A percentile compares a stretch with the other conserved stretches of the same genome.
These are phyloP conservation scores for Cymbopogon flexuosus DNA, from an alignment of 202 grass and related monocot species.

Conservation along the genomic window DNA sequence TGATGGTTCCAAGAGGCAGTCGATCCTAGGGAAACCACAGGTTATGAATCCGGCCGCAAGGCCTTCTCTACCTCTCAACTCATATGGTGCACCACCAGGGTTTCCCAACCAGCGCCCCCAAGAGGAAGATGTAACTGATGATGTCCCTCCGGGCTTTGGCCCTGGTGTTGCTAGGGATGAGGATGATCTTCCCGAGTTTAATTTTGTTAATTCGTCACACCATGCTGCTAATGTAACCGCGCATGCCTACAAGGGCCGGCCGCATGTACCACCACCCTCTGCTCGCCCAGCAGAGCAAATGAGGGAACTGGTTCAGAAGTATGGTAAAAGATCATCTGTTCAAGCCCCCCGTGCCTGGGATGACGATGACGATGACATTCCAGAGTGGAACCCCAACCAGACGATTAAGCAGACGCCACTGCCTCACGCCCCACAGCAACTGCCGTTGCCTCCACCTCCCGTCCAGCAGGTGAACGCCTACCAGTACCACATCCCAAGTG, in stretches of 20 bases:
- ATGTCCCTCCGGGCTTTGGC: constrained; percentile 89
- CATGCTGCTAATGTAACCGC: constrained; percentile 52
- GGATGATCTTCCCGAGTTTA: constrained; percentile 63
- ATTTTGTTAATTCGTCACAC: constrained; percentile 55
- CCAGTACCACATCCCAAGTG: constrained; percentile 10
- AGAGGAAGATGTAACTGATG: constrained; percentile 66
- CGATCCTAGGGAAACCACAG: constrained; percentile 51
- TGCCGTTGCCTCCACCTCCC: constrained; percentile 28
- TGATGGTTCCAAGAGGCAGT: constrained; percentile 52
- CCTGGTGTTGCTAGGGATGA: constrained; percentile 60
- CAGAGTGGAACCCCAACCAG: constrained; percentile 68
- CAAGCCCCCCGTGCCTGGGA: constrained; percentile 27
- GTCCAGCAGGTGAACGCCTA: constrained; percentile 41
- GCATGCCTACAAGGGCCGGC: constrained; percentile 40
- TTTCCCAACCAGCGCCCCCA: constrained; percentile 32
- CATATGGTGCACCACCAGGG: constrained; percentile 35
- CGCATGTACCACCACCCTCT: constrained; percentile 31
- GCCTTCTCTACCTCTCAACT: constrained; percentile 39
- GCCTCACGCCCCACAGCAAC: constrained; percentile 18
- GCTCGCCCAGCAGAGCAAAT: constrained; percentile 53
- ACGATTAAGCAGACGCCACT: constrained; percentile 26
- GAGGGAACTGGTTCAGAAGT: constrained; percentile 60
- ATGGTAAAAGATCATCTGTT: constrained; percentile 60
- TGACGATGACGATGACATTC: constrained; percentile 85
- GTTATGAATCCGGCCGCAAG: constrained; percentile 33